Evolutionary conservation across 1,284 basidiomycete species (phyloP).

Genomic region (Flammula alnicola): DNA sequence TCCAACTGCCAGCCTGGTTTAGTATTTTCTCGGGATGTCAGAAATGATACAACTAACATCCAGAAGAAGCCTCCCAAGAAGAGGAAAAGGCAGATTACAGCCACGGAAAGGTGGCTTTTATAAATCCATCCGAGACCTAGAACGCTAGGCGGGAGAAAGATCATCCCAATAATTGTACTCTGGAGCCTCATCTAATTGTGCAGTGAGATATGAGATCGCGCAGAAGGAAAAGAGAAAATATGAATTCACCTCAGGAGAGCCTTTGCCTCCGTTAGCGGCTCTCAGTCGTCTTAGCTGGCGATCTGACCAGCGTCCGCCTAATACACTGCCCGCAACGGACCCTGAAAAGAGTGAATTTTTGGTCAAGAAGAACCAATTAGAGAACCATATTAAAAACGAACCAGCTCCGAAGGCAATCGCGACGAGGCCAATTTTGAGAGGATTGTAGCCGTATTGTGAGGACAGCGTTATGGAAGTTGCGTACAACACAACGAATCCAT

Average conservation of each 20-base stretch:
- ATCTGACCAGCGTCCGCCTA: conserved; percentile 84
- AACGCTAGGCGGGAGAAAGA: conserved; percentile 61
- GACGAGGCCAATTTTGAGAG: conserved; percentile 77
- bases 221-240: conserved; percentile 18
- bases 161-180: conserved; percentile 60
- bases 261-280: conserved; percentile 61
- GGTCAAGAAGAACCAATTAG: neutral
- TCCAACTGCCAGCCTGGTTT: conserved; percentile 50
- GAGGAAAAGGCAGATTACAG: conserved; percentile 64
- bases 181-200: conserved; percentile 68
- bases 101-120: conserved; percentile 64
- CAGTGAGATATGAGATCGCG: neutral
- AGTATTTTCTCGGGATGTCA: conserved; percentile 12
- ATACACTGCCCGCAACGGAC: conserved; percentile 63
- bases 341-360: conserved; percentile 5
- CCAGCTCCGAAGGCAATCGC: conserved; percentile 77
- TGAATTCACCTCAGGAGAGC: conserved; percentile 73
- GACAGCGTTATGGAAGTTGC: conserved; percentile 74
- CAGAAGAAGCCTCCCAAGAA: conserved; percentile 72
- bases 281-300: conserved; percentile 59
- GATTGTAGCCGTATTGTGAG: conserved; percentile 66
- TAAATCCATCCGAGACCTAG: conserved; percentile 81
- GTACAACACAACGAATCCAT: conserved; percentile 72
- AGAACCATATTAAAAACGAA: conserved; percentile 30
- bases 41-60: conserved; percentile 51